Conservation (phyloP, 257 asterid species). For the Solanum tarijense region DNA sequence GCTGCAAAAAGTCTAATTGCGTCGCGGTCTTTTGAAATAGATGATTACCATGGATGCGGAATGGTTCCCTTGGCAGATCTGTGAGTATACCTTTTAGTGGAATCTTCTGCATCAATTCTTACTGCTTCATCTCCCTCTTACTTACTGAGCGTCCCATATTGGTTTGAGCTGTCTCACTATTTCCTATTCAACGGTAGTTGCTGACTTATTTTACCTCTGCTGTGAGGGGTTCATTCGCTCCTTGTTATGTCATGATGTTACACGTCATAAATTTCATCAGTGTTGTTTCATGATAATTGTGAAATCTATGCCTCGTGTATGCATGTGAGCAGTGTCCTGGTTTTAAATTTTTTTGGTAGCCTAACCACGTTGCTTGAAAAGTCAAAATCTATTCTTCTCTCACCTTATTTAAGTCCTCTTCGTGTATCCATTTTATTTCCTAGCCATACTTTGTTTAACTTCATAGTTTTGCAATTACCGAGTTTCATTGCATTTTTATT, state of each 20-base stretch:
- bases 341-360: no score
- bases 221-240: neutral
- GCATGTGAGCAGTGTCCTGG: neutral
- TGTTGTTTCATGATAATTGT: neutral
- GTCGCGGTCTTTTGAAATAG: conserved; percentile 73
- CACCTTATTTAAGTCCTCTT: neutral
- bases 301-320: neutral
- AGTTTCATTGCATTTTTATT: neutral
- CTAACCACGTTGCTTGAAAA: neutral
- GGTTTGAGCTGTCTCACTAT: neutral
- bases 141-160: neutral
- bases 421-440: neutral
- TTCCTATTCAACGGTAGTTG: neutral
- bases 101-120: neutral
- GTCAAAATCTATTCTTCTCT: neutral
- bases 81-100: conserved; percentile 33
- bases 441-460: neutral
- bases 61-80: conserved; percentile 98
- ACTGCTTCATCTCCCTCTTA: neutral
- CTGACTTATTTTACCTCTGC: neutral
- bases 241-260: neutral
- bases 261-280: neutral
- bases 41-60: conserved; percentile 74
- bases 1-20: conserved; percentile 82
- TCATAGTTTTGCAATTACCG: neutral